phyloP scores from a whole-genome alignment of 148 eudicot species.

The Suaeda aralocaspica region DNA sequence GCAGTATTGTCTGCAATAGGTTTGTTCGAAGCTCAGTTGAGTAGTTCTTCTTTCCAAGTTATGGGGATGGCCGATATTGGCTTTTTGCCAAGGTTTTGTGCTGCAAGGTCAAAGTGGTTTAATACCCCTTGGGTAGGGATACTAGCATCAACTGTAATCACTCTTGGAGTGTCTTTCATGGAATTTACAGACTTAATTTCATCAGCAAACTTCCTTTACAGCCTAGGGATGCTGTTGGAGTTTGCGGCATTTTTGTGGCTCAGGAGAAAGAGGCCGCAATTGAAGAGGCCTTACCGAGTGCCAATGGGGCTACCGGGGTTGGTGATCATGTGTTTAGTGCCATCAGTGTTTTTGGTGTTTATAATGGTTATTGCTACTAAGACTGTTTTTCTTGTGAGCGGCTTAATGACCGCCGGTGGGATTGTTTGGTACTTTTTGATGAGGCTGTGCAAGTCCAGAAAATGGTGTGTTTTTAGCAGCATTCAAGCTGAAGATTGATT shows the following conservation, averaged over 20 bases:
- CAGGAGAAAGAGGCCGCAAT: slow-evolving; percentile 37
- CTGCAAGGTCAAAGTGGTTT: slow-evolving; percentile 43
- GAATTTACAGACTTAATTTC: slow-evolving; percentile 38
- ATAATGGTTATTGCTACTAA: slow-evolving; percentile 51
- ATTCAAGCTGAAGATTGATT: slow-evolving; percentile 21
- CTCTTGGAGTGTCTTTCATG: slow-evolving; percentile 40
- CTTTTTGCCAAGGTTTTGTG: slow-evolving; percentile 45
- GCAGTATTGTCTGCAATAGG: slow-evolving; percentile 56
- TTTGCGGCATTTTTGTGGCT: slow-evolving; percentile 51
- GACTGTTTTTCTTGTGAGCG: slow-evolving; percentile 50
- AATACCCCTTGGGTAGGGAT: slow-evolving; percentile 63
- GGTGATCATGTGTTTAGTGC: slow-evolving; percentile 49
- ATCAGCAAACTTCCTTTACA: slow-evolving; percentile 56
- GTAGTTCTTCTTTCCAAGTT: slow-evolving; percentile 51
- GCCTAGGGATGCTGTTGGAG: slow-evolving; percentile 55
- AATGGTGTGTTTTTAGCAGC: slow-evolving; percentile 40
- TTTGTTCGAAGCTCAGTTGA: slow-evolving; percentile 53
- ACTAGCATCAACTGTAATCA: slow-evolving; percentile 33
- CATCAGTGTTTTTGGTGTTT: slow-evolving; percentile 49
- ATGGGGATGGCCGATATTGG: slow-evolving; percentile 57
- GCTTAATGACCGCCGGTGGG: slow-evolving; percentile 48
- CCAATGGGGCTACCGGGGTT: slow-evolving; percentile 35
- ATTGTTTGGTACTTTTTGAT: slow-evolving; percentile 42
- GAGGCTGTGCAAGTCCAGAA: slow-evolving; percentile 36
- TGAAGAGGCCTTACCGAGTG: slow-evolving; percentile 47